A percentile compares a stretch with the other conserved stretches of the same genome.
Evolutionary conservation across 805 yeast species (phyloP).

Genomic region (Candida incommunis): DNA sequence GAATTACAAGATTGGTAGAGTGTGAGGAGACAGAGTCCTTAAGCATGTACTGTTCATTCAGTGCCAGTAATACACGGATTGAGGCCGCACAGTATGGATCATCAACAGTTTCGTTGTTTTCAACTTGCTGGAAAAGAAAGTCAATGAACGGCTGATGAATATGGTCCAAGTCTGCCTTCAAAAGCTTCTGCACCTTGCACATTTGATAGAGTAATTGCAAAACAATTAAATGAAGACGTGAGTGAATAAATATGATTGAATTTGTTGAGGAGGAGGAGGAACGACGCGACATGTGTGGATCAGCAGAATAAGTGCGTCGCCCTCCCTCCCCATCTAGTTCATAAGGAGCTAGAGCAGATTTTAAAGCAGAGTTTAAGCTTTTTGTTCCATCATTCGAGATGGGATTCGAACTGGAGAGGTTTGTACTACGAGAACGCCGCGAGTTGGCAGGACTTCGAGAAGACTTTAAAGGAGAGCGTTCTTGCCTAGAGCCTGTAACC

Average conservation of each 20-base stretch:
- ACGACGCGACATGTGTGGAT: background rate
- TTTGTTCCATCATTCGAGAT: too few species aligned
- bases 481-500: background rate
- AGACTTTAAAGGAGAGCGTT: background rate
- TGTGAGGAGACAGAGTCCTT: constrained; percentile 16
- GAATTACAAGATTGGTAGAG: constrained; percentile 36
- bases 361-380: too few species aligned
- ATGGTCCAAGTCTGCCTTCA: background rate
- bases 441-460: background rate
- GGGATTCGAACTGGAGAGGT: background rate
- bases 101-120: background rate
- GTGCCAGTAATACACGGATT: constrained; percentile 54
- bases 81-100: constrained; percentile 26
- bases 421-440: background rate
- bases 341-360: too few species aligned
- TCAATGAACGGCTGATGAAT: background rate
- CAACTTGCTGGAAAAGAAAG: background rate
- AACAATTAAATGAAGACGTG: background rate
- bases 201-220: background rate
- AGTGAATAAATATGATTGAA: background rate
- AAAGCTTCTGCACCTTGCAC: background rate
- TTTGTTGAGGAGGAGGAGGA: background rate
- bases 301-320: background rate
- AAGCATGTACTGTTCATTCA: constrained; percentile 83
- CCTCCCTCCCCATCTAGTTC: too few species aligned